These are phyloP conservation scores for Aspergillus nidulans DNA, from an alignment of 495 filamentous ascomycete species.

Conservation along the genomic window DNA sequence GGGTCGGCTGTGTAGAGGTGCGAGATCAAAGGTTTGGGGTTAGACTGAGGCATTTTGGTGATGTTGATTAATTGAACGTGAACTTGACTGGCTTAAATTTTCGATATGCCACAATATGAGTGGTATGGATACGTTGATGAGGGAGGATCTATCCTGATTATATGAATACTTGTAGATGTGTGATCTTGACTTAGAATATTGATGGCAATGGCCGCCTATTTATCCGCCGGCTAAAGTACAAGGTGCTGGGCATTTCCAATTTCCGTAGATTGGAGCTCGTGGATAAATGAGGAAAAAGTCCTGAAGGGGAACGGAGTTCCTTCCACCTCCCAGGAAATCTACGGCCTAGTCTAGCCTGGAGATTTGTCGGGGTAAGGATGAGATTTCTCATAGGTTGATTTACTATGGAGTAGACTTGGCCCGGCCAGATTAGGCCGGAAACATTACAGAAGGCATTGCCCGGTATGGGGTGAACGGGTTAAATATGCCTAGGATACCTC, in stretches of 20 bases:
- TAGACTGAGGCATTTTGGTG: slow-evolving; percentile 15
- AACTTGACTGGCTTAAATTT: too few relatives aligned
- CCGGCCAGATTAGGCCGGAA: too few relatives aligned
- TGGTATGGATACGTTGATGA: not conserved
- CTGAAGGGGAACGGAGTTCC: not conserved
- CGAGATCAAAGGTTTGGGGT: slow-evolving; percentile 49
- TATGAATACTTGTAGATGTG: too few relatives aligned
- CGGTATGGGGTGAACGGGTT: too few relatives aligned
- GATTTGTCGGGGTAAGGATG: not conserved
- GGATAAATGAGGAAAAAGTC: not conserved
- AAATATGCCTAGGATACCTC: not conserved
- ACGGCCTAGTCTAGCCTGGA: not conserved
- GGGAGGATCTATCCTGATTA: too few relatives aligned
- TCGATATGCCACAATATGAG: too few relatives aligned
- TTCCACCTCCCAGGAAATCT: not conserved
- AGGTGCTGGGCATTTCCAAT: too few relatives aligned
- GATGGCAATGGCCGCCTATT: too few relatives aligned
- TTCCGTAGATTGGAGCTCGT: not conserved
- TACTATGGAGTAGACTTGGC: too few relatives aligned
- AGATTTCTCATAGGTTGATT: too few relatives aligned
- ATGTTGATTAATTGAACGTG: not conserved
- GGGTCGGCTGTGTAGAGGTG: slow-evolving; percentile 62
- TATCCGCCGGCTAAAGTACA: slow-evolving; percentile 3
- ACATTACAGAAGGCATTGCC: too few relatives aligned
- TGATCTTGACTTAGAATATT: too few relatives aligned